Percentiles rank a stretch among this genome's conserved stretches.
Conservation (phyloP, 345 rosid genomes). For the Salix suchowensis region DNA sequence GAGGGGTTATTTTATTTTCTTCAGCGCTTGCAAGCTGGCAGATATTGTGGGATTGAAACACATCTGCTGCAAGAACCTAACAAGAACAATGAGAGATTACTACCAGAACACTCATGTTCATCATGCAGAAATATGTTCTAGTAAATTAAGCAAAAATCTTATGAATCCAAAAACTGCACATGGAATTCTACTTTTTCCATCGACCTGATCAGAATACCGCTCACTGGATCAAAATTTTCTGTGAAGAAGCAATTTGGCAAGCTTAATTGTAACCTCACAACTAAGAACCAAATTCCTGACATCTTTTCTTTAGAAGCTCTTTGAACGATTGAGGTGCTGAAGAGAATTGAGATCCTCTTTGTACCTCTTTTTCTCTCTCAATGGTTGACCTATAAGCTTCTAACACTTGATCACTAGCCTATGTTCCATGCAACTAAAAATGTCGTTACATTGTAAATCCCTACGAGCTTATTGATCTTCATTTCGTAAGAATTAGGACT, state of each 20-base stretch:
- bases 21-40: conserved; percentile 61
- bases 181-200: too few species aligned
- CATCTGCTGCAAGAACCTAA: conserved; percentile 62
- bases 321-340: too few species aligned
- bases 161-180: not conserved
- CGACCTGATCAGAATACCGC: too few species aligned
- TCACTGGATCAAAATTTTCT: too few species aligned
- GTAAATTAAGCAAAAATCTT: too few species aligned
- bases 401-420: not conserved
- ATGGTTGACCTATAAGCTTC: not conserved
- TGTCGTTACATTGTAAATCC: not conserved
- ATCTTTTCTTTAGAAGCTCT: not conserved
- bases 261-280: not conserved
- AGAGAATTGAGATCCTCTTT: too few species aligned
- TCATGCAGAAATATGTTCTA: too few species aligned
- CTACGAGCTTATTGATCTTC: not conserved
- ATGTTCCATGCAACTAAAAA: not conserved
- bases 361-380: too few species aligned
- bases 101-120: not conserved
- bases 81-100: conserved; percentile 6
- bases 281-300: not conserved
- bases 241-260: not conserved
- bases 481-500: not conserved
- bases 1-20: conserved; percentile 40
- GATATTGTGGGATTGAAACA: conserved; percentile 31